Evolutionary conservation across 2,329 filamentous ascomycete species (phyloP).

Genomic region (Xylariaceae sp.): DNA sequence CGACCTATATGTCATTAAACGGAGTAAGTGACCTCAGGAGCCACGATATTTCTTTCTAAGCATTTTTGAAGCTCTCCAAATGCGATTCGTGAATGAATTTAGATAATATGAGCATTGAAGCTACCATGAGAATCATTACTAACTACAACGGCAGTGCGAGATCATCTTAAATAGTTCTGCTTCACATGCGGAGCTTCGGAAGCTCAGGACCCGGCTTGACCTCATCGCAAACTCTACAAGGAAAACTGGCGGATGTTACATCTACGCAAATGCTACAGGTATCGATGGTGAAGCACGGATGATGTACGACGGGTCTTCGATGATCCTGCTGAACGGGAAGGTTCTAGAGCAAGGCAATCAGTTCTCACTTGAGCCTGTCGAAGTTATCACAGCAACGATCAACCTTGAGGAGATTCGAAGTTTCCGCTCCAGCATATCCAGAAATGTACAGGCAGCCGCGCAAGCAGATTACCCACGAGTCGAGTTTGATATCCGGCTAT

Average conservation of each 20-base stretch:
- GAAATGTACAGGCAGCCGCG: slow-evolving; percentile 12
- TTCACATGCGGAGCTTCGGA: slow-evolving; percentile 14
- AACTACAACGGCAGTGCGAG: neutral
- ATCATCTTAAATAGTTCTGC: slow-evolving; percentile 7
- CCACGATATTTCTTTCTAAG: no score
- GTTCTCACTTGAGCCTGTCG: slow-evolving; percentile 14
- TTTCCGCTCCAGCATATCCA: slow-evolving; percentile 9
- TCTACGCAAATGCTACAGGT: slow-evolving; percentile 15
- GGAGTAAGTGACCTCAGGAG: no score
- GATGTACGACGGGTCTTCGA: slow-evolving; percentile 14
- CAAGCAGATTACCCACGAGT: slow-evolving; percentile 11
- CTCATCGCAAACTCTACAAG: slow-evolving; percentile 18
- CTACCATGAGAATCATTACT: no score
- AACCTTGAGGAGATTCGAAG: slow-evolving; percentile 12
- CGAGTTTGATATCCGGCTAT: slow-evolving; percentile 11
- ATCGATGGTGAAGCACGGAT: slow-evolving; percentile 14
- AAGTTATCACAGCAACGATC: slow-evolving; percentile 13
- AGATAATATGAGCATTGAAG: no score
- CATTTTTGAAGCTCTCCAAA: no score
- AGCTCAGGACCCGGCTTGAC: slow-evolving; percentile 13
- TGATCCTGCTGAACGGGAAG: slow-evolving; percentile 13
- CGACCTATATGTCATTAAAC: no score
- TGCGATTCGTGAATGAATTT: neutral
- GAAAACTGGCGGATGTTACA: slow-evolving; percentile 14
- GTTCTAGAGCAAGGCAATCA: slow-evolving; percentile 10